These are phyloP conservation scores for Aspergillus felis DNA, from an alignment of 2,329 filamentous ascomycete species.

Conservation along the genomic window DNA sequence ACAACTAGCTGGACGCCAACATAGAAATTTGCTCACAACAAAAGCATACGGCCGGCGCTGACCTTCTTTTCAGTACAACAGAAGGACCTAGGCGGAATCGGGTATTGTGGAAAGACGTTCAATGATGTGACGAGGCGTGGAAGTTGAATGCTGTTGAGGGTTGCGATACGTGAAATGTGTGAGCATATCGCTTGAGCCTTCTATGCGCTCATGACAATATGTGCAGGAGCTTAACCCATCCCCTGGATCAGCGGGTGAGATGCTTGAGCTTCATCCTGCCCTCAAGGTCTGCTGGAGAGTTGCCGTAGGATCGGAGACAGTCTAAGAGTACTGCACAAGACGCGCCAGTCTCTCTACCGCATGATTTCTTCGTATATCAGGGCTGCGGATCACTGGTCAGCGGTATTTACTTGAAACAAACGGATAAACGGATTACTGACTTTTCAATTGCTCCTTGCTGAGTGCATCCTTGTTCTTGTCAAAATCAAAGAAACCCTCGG, in stretches of 20 bases:
- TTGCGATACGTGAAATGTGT: constrained; percentile 8
- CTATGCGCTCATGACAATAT: constrained; percentile 17
- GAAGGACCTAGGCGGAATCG: background rate
- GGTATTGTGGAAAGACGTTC: background rate
- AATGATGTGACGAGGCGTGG: background rate
- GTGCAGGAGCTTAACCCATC: constrained; percentile 10
- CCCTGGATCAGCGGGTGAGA: background rate
- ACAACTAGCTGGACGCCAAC: background rate
- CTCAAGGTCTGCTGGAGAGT: background rate
- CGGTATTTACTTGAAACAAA: background rate
- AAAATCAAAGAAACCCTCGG: constrained; percentile 99
- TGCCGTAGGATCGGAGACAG: background rate
- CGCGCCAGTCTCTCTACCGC: constrained; percentile 45
- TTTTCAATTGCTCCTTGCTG: constrained; percentile 96
- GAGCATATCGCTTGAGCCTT: constrained; percentile 6
- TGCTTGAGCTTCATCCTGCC: background rate
- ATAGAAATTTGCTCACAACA: background rate
- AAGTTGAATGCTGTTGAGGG: background rate
- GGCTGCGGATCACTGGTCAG: constrained; percentile 38
- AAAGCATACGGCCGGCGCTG: background rate
- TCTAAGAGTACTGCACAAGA: background rate
- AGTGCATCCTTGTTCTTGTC: constrained; percentile 99
- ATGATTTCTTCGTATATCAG: constrained; percentile 98
- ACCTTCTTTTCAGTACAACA: background rate
- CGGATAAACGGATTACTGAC: constrained; percentile 41